Base-by-base conservation (phyloP, 208 protist genomes). In the Crithidia brevicula region DNA sequence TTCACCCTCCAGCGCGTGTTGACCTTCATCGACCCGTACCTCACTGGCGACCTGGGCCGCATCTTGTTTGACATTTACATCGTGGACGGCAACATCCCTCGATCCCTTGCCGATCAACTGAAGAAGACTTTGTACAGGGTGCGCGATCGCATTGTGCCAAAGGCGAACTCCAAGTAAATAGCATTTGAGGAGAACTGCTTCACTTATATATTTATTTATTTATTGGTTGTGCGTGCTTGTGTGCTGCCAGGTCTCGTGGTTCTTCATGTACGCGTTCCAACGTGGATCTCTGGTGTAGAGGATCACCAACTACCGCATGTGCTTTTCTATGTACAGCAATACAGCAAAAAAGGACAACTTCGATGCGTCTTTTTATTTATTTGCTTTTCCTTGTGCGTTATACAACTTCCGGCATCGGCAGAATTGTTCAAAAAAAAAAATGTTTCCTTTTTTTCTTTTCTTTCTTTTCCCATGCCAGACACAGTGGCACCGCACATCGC, bases 11-110 rank as follows among this genome's bases (percentile, higher is more conserved):
- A 88, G 45, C 81, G 85, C 34, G 61, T 67, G 13, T 70, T 82
- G 11, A 67, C 79, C 28, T 70, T 93, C 38, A 79, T 93, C 34
- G 87, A 93, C 57, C 83, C 87, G 4, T 51, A 76, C 22, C 42
- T 85, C 16, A 84, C 74, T 31, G 76, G 59, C 3, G 62, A 64
- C 7, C 30, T 90, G 11, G 77, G 77, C 30, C 50, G 47, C 25
- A 43, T 69, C 7, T 61, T 93, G n/a, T 88, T 86, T 62, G 62
- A 76, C 28, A 75, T 85, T 22, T 84, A 79, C 54, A 66, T 72
- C 13, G 50, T 74, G 5, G 72, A 89, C 31, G 67, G 72, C 25
- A 71, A 54, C 22, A 61, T 85, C 20, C 47, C 64, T 11, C 77
- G 74, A 40, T 73, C 58, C 31, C 49, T 79, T 2, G 56, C 49